Evolutionary conservation across 306 rosid species (phyloP).

Genomic region (Chamaecrista fasciculata): DNA sequence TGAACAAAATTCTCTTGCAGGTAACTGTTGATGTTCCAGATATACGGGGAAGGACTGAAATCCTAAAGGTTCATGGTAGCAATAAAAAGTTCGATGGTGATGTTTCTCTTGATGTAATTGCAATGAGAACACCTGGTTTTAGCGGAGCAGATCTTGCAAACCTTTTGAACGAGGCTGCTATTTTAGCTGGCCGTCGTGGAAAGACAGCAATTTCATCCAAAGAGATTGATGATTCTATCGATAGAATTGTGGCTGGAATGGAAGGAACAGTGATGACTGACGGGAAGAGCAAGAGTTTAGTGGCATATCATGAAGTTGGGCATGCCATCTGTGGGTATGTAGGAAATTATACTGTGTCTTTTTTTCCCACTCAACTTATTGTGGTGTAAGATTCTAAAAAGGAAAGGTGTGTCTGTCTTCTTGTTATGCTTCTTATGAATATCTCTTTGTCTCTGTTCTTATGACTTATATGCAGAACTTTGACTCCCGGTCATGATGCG

Average conservation of each 20-base stretch:
- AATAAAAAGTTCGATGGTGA: slow-evolving; percentile 82
- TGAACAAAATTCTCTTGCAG: slow-evolving; percentile 45
- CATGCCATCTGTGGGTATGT: slow-evolving; percentile 97
- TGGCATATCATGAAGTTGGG: slow-evolving; percentile 97
- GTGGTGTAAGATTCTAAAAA: not conserved
- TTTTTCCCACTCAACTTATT: slow-evolving; percentile 18
- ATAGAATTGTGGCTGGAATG: slow-evolving; percentile 99
- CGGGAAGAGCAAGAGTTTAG: slow-evolving; percentile 97
- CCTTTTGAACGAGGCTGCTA: slow-evolving; percentile 97
- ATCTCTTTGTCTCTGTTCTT: slow-evolving; percentile 16
- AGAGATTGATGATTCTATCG: slow-evolving; percentile 95
- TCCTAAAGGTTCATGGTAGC: slow-evolving; percentile 89
- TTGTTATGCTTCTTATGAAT: slow-evolving; percentile 28
- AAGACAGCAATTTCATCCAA: slow-evolving; percentile 83
- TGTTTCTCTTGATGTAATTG: slow-evolving; percentile 86
- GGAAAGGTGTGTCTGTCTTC: not conserved
- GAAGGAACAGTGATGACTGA: slow-evolving; percentile 99
- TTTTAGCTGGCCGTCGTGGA: slow-evolving; percentile 93
- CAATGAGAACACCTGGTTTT: slow-evolving; percentile 99
- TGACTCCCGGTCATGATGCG: slow-evolving; percentile 97
- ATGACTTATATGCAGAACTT: slow-evolving; percentile 59
- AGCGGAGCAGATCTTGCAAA: slow-evolving; percentile 99
- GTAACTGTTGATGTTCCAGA: slow-evolving; percentile 95
- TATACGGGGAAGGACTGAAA: slow-evolving; percentile 89
- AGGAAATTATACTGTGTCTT: slow-evolving; percentile 9